phyloP scores from a whole-genome alignment of 768 basidiomycete genomes.

The Russula ochroleuca region DNA sequence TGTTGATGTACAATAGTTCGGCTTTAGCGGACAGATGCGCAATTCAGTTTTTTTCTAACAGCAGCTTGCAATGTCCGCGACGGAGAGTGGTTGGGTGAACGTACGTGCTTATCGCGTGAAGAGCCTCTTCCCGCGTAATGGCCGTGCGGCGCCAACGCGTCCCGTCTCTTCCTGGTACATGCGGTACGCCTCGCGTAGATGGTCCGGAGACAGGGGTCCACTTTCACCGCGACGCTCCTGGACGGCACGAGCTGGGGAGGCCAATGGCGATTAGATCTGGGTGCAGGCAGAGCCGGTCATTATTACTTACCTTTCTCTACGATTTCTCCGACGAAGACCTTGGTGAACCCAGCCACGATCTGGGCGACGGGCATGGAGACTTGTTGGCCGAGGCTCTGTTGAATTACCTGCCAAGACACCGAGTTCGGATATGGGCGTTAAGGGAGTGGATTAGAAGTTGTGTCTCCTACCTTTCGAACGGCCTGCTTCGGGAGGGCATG shows the following conservation, averaged over 20 bases:
- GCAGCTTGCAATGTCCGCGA: neutral
- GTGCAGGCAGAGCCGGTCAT: neutral
- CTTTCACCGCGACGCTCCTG: conserved; percentile 67
- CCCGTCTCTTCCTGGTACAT: conserved; percentile 80
- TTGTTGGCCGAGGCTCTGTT: conserved; percentile 74
- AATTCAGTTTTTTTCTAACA: neutral
- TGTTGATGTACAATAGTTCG: neutral
- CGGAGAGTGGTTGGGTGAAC: conserved; percentile 1
- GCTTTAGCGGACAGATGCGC: neutral
- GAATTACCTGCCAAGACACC: conserved; percentile 58
- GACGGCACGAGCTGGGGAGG: conserved; percentile 64
- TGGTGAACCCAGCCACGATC: conserved; percentile 83
- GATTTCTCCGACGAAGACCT: conserved; percentile 91
- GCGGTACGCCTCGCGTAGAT: conserved; percentile 85
- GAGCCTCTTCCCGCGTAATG: conserved; percentile 62
- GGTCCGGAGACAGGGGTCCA: conserved; percentile 82
- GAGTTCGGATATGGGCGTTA: conserved; percentile 7
- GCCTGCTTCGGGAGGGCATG: conserved; percentile 80
- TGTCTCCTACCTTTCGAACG: conserved; percentile 62
- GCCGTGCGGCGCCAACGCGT: conserved; percentile 71
- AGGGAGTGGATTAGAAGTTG: neutral
- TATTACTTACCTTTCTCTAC: conserved; percentile 67
- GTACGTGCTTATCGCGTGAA: conserved; percentile 40
- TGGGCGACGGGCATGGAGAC: conserved; percentile 86
- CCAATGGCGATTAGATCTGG: conserved; percentile 5